Conservation (phyloP, 106 monocot species). For the Acanthochlamys bracteata region DNA sequence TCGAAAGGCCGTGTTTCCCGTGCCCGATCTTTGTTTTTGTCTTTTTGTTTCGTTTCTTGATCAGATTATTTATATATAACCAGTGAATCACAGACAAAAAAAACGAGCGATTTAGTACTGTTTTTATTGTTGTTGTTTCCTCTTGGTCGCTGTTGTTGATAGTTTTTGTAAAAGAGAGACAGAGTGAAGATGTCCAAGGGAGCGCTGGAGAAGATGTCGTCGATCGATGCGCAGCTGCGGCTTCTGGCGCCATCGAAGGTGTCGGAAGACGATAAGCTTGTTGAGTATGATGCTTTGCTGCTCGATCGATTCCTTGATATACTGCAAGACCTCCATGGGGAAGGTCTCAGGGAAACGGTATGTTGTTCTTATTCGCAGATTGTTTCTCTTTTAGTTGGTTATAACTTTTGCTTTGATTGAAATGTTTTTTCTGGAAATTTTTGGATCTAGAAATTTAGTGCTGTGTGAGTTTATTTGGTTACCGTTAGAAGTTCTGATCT, state of each 20-base stretch:
- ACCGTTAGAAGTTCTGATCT: no score
- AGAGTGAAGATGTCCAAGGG: conserved; percentile 30
- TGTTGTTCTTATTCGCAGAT: background rate
- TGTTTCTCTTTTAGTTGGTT: background rate
- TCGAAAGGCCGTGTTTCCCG: no score
- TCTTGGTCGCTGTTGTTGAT: no score
- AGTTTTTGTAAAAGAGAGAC: background rate
- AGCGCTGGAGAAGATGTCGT: conserved; percentile 55
- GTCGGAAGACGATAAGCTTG: conserved; percentile 96
- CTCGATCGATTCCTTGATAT: conserved; percentile 94
- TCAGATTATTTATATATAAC: no score
- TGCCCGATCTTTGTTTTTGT: no score
- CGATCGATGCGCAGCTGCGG: conserved; percentile 90
- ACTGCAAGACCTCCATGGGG: conserved; percentile 79
- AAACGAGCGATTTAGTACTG: background rate
- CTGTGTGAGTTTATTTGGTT: no score
- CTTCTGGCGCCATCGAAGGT: conserved; percentile 83
- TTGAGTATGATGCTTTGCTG: conserved; percentile 92
- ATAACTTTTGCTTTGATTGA: background rate
- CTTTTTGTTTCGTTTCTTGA: no score
- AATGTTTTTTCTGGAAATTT: no score
- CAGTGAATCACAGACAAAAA: no score
- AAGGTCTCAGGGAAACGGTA: conserved; percentile 72
- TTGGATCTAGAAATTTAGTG: no score
- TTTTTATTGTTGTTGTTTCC: background rate